A percentile compares a stretch with the other conserved stretches of the same genome.
Conservation (phyloP, 106 monocot species). For the Allium fistulosum region DNA sequence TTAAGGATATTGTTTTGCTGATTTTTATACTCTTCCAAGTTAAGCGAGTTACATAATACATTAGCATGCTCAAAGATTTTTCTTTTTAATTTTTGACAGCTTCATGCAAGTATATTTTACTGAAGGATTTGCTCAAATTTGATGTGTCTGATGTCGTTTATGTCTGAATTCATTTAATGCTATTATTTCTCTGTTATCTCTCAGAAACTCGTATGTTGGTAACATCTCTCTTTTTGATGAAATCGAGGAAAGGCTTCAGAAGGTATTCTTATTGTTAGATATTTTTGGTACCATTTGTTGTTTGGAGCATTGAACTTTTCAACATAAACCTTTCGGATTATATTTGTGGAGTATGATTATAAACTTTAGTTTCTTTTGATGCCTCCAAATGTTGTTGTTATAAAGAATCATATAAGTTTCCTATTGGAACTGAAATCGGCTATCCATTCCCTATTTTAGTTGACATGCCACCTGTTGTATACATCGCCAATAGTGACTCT, state of each 20-base stretch:
- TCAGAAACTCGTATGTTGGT: constrained; percentile 90
- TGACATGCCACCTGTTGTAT: no score
- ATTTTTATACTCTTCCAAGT: background rate
- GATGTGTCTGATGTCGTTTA: background rate
- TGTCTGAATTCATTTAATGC: background rate
- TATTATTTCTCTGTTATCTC: constrained; percentile 12
- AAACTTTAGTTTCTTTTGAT: no score
- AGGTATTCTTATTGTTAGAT: constrained; percentile 24
- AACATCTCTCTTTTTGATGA: constrained; percentile 73
- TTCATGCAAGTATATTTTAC: background rate
- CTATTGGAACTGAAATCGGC: no score
- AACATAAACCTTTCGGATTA: no score
- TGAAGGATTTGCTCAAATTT: background rate
- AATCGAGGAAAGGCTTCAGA: constrained; percentile 64
- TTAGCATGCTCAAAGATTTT: background rate
- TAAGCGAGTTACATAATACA: background rate
- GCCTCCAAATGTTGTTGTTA: no score
- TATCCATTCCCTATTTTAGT: no score
- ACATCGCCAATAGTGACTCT: no score
- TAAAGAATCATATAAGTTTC: no score
- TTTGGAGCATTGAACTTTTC: no score
- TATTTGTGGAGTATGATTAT: no score
- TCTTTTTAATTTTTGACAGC: background rate
- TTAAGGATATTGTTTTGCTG: no score
- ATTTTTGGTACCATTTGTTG: background rate